phyloP scores from a whole-genome alignment of 2,329 filamentous ascomycete species.

The Hymenoscyphus repandus region DNA sequence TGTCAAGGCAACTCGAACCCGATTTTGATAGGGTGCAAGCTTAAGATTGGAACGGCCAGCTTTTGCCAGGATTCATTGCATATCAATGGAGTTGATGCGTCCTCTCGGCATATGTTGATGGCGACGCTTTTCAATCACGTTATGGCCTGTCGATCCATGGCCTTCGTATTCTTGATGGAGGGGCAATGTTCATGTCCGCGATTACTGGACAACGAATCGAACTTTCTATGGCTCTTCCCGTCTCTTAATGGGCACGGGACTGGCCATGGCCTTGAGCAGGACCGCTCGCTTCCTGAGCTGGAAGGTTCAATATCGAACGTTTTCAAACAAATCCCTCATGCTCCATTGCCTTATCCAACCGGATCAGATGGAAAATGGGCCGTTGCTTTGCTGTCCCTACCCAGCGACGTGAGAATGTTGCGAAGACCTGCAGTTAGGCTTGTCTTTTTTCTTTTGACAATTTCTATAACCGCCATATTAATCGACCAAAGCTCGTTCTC shows the following conservation, averaged over 20 bases:
- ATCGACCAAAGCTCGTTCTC: not conserved
- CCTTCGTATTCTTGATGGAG: conserved; percentile 10
- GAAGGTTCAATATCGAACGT: conserved; percentile 10
- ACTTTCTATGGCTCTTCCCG: conserved; percentile 16
- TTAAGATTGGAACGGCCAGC: conserved; percentile 17
- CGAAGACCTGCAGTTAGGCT: conserved; percentile 8
- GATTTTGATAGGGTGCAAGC: conserved; percentile 18
- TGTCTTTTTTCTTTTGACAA: conserved; percentile 10
- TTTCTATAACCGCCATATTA: conserved; percentile 7
- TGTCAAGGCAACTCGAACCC: conserved; percentile 4
- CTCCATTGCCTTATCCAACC: conserved; percentile 17
- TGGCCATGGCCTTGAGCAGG: conserved; percentile 11
- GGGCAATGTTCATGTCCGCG: conserved; percentile 11
- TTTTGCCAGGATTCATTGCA: conserved; percentile 12
- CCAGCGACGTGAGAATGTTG: conserved; percentile 9
- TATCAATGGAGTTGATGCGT: conserved; percentile 17
- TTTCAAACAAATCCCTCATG: conserved; percentile 21
- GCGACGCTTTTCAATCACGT: conserved; percentile 26
- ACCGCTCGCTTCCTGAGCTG: conserved; percentile 14
- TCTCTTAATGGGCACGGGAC: conserved; percentile 18
- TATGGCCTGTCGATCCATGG: conserved; percentile 24
- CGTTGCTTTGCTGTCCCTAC: conserved; percentile 8
- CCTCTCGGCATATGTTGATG: conserved; percentile 19
- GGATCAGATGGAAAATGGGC: conserved; percentile 13
- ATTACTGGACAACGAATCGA: conserved; percentile 18